A percentile compares a stretch with the other conserved stretches of the same genome.
Conservation (phyloP, 352 stramenopile genomes). For the Albugo laibachii region DNA sequence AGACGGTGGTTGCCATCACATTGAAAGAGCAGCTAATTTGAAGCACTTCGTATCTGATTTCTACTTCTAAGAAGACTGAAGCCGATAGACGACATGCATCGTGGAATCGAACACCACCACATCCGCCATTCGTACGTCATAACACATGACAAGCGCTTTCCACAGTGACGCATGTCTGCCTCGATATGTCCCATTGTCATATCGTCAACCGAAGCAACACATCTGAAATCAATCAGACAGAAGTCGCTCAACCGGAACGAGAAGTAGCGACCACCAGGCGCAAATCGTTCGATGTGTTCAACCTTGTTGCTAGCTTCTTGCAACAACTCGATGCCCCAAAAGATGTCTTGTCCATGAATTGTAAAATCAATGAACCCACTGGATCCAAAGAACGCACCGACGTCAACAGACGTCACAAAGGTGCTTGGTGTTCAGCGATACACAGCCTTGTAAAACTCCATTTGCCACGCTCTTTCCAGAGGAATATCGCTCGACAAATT, state of each 20-base stretch:
- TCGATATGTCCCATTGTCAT: no score
- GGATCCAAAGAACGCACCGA: conserved; percentile 9
- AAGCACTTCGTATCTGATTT: no score
- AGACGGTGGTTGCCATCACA: no score
- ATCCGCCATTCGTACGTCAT: no score
- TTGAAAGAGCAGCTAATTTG: no score
- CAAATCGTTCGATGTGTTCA: conserved; percentile 6
- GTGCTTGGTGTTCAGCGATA: conserved; percentile 7
- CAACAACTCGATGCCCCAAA: conserved; percentile 10
- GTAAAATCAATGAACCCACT: conserved; percentile 9
- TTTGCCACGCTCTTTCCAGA: conserved; percentile 9
- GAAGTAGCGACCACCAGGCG: conserved; percentile 2
- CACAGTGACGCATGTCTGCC: no score
- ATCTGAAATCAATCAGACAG: neutral
- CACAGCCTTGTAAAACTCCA: conserved; percentile 11
- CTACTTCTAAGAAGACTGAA: no score
- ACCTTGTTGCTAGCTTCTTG: conserved; percentile 3
- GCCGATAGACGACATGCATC: no score
- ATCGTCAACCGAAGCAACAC: no score
- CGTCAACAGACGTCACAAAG: conserved; percentile 8
- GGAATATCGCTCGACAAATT: conserved; percentile 1
- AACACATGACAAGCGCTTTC: no score
- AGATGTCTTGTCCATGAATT: conserved; percentile 2
- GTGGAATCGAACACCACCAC: no score
- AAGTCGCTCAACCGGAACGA: neutral